phyloP scores from a whole-genome alignment of 2,329 filamentous ascomycete genomes.

The Trichoderma semiorbis region DNA sequence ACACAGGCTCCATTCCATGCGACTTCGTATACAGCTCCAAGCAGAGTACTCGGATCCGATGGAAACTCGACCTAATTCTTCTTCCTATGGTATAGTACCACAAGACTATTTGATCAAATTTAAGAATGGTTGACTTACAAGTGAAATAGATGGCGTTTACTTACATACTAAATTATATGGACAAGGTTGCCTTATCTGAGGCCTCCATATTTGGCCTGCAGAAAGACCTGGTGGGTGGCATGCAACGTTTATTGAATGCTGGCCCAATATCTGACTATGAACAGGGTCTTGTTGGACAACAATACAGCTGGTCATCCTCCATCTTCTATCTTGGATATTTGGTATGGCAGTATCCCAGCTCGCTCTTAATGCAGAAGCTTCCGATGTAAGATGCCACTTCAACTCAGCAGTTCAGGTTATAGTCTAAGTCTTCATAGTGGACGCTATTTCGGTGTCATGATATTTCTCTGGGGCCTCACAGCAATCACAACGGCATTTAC shows the following conservation, averaged over 20 bases:
- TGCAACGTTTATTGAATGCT: fast-evolving
- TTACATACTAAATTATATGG: neutral
- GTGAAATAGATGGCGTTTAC: neutral
- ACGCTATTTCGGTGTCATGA: neutral
- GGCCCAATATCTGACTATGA: neutral
- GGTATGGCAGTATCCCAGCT: neutral
- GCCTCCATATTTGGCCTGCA: neutral
- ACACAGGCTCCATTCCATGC: neutral
- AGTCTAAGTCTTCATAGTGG: neutral
- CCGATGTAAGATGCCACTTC: neutral
- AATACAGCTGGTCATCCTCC: neutral
- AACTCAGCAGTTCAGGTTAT: neutral
- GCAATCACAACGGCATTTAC: neutral
- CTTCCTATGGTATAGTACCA: neutral
- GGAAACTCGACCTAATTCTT: neutral
- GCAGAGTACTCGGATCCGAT: neutral
- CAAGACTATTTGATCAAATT: neutral
- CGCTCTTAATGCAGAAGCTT: neutral
- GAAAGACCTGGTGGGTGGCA: neutral
- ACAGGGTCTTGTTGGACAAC: neutral
- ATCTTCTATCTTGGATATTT: neutral
- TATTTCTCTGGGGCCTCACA: neutral
- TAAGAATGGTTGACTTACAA: neutral
- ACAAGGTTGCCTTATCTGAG: neutral
- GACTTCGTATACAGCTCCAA: neutral